Base-by-base conservation (phyloP, 2,329 filamentous ascomycete species). In the Allantophomopsis lycopodina region DNA sequence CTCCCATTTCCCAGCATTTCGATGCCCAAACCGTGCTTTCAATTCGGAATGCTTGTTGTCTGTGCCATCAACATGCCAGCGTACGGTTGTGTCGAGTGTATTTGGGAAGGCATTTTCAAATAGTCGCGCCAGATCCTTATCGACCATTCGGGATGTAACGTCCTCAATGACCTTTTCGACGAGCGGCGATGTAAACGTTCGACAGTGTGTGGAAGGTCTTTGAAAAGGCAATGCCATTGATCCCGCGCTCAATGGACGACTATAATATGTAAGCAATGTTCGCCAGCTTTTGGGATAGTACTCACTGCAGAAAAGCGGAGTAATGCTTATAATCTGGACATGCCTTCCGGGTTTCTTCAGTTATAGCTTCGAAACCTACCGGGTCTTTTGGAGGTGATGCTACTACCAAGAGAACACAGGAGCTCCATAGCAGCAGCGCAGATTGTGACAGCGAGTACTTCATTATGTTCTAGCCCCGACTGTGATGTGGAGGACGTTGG, bases 31-130 rank as follows among this genome's bases (percentile, higher is more conserved):
- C 47, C 56, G 51, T 20, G 55, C 35, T 58, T 63, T 48, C 58
- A 65, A 44, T 57, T 60, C 48, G 52, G 45, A 51, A 42, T 56
- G 50, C 38, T 63, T 58, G 12, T 50, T 46, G 34, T 55, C 39
- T 15, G 58, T 61, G 3, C 68, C 70, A 46, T 79, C 71, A 7
- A 71, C 65, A 55, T 84, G 79, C 79, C 79, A 84, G 43, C 73
- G 61, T 10, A 84, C 72, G 0, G 79, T 84, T 0, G 79, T 84
- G 50, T 84, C 79, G 12, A 83, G 58, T 0, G 79, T 83, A 52
- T 83, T 83, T 4, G 89, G 89, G 48, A 93, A 96, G 2, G 89
- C 79, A 55, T 98, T 98, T 56, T 94, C 86, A 56, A 98, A 98
- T 10, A 98, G 67, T 18, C 88, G 78, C 3, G 89, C 89, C 11